Evolutionary conservation across 352 stramenopile genomes (phyloP), one percentile per base, ranked within the genome.

Genomic region (Vaucheria bursata): DNA sequence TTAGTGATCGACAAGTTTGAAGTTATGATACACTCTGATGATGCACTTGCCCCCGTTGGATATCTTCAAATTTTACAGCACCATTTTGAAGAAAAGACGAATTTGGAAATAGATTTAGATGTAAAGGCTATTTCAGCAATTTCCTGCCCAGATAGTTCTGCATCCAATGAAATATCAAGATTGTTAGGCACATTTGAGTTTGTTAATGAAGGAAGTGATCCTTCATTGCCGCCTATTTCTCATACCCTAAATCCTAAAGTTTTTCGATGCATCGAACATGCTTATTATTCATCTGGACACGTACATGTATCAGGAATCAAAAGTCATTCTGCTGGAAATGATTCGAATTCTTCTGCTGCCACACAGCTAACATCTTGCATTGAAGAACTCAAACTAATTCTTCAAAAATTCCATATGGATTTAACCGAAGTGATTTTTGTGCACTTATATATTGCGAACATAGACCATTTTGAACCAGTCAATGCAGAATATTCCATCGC

Each of bases 381-480:
- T 3, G 49, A 29, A 0, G 36, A 66, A 0, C 29, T 77, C 18
- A n/a, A 53, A 31, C 36, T 25, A 4, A 74, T 36, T 12, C 53
- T 86, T 0, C 39, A 34, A 31, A 8, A 49, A 18, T 36, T 52
- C 38, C 73, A 70, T 31, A n/a, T 77, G 2, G 52, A 35, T 25
- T 74, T 95, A 38, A 83, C 89, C 38, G 93, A 98, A 80, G 89
- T 97, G 6, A 89, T 95, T 67, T 98, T 97, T 85, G 93, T 98
- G 18, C 93, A 98, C 80, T 75, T 99, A 25, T 98, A 97, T 79
- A 86, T 99, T 0, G 88, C 88, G 4, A 88, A 98, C 85, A 99
- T 99, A 88, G 82, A 74, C 18, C 84, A 92, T 45, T 99, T 99
- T 84, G 85, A 79, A 1, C 87, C 85, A 25, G 90, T 98, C 68